These are phyloP conservation scores for Phalaenopsis hybrid DNA, from an alignment of 116 monocot species.

Conservation along the genomic window DNA sequence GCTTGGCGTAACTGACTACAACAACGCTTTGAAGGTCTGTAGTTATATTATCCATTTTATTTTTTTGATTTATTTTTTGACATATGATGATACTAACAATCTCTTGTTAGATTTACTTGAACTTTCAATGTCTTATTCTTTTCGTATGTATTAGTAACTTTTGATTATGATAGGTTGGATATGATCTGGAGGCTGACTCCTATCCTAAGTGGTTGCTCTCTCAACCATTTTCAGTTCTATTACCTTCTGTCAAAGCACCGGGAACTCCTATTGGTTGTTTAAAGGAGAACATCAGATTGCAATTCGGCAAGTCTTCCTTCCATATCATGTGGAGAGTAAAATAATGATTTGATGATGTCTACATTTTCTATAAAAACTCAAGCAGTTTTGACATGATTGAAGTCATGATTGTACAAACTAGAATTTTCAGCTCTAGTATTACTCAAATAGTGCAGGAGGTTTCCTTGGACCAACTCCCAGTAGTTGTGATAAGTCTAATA, in stretches of 20 bases:
- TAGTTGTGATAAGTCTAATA: too few species aligned
- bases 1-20: constrained; percentile 68
- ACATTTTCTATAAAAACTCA: too few species aligned
- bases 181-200: constrained; percentile 64
- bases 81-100: too few species aligned
- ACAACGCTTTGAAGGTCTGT: constrained; percentile 74
- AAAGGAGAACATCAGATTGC: constrained; percentile 48
- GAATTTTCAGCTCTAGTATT: too few species aligned
- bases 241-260: constrained; percentile 65
- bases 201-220: constrained; percentile 79
- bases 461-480: too few species aligned
- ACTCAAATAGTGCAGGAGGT: too few species aligned
- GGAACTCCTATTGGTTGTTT: constrained; percentile 64
- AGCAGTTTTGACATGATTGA: too few species aligned
- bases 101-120: background rate
- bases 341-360: too few species aligned
- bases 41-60: background rate
- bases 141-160: background rate
- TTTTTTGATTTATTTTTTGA: too few species aligned
- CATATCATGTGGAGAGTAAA: background rate
- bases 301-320: constrained; percentile 39
- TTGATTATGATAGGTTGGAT: constrained; percentile 49
- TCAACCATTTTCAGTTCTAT: constrained; percentile 58
- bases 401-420: too few species aligned
- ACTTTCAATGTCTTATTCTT: background rate